These are phyloP conservation scores for Aspergillus terreus DNA, from an alignment of 2,329 filamentous ascomycete species.

Conservation along the genomic window DNA sequence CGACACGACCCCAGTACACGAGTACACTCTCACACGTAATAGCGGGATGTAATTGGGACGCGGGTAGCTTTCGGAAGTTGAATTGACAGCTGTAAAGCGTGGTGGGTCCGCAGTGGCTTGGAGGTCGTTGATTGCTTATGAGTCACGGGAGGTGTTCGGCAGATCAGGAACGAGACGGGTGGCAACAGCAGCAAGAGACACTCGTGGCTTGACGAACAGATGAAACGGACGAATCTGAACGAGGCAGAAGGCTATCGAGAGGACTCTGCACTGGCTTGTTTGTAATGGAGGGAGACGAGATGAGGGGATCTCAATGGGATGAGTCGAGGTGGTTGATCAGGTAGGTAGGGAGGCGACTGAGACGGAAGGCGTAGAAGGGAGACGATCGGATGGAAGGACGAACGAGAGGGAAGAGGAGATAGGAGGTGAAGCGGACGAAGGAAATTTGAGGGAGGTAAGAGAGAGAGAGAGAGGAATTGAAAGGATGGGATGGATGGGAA, in stretches of 20 bases:
- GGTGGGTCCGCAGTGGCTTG: slow-evolving; percentile 16
- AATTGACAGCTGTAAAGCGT: slow-evolving; percentile 3
- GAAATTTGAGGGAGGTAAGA: slow-evolving; percentile 9
- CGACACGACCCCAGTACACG: slow-evolving; percentile 6
- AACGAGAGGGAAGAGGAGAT: slow-evolving; percentile 9
- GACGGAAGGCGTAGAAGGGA: slow-evolving; percentile 4
- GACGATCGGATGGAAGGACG: slow-evolving; percentile 12
- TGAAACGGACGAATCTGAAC: background rate
- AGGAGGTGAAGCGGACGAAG: slow-evolving; percentile 10
- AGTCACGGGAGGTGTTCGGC: slow-evolving; percentile 20
- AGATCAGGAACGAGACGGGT: slow-evolving; percentile 10
- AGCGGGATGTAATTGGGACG: slow-evolving; percentile 12
- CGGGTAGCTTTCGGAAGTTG: slow-evolving; percentile 10
- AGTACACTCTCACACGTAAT: slow-evolving; percentile 13
- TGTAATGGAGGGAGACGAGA: slow-evolving; percentile 3
- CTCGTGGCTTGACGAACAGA: slow-evolving; percentile 12
- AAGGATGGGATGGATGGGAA: slow-evolving; percentile 9
- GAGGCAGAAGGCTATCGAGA: background rate
- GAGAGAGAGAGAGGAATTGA: slow-evolving; percentile 13
- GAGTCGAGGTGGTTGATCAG: slow-evolving; percentile 1
- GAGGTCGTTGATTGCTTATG: slow-evolving; percentile 16
- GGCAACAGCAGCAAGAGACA: slow-evolving; percentile 1
- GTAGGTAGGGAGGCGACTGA: slow-evolving; percentile 1
- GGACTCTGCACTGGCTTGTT: slow-evolving; percentile 9
- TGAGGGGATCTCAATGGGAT: slow-evolving; percentile 3